phyloP scores from a whole-genome alignment of 2,329 filamentous ascomycete species.

The Stemphylium lycopersici region DNA sequence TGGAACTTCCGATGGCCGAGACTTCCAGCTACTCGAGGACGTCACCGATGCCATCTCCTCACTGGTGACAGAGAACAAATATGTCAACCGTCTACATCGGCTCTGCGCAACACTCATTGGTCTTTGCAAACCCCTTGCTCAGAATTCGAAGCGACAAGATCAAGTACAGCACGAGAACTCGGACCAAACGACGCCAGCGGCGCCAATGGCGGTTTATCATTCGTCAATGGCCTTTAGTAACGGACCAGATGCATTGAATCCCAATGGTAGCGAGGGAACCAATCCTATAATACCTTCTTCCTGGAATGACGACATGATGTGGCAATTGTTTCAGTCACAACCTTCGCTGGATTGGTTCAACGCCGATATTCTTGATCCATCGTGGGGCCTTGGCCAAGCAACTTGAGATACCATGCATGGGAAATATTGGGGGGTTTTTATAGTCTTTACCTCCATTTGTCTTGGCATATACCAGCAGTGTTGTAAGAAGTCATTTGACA shows the following conservation, averaged over 20 bases:
- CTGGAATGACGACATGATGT: slow-evolving; percentile 45
- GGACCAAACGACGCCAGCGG: background rate
- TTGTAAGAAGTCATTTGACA: no score
- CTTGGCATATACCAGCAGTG: background rate
- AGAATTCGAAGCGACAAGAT: background rate
- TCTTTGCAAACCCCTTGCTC: slow-evolving; percentile 40
- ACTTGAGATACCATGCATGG: slow-evolving; percentile 8
- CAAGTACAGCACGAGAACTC: background rate
- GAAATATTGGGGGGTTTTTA: no score
- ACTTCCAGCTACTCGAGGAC: slow-evolving; percentile 41
- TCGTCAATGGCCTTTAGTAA: slow-evolving; percentile 1
- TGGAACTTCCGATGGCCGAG: slow-evolving; percentile 38
- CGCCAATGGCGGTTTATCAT: background rate
- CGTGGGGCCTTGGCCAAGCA: slow-evolving; percentile 26
- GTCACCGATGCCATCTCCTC: slow-evolving; percentile 36
- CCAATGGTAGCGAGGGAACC: slow-evolving; percentile 1
- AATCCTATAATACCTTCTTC: slow-evolving; percentile 22
- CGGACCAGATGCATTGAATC: background rate
- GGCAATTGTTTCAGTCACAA: slow-evolving; percentile 42
- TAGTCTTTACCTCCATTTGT: background rate
- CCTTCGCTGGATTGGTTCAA: slow-evolving; percentile 46
- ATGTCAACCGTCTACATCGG: slow-evolving; percentile 35
- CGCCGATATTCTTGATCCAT: slow-evolving; percentile 38
- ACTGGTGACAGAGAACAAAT: slow-evolving; percentile 39
- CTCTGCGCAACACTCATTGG: slow-evolving; percentile 38